Base-by-base conservation (phyloP, 345 rosid species). In the Linum usitatissimum region DNA sequence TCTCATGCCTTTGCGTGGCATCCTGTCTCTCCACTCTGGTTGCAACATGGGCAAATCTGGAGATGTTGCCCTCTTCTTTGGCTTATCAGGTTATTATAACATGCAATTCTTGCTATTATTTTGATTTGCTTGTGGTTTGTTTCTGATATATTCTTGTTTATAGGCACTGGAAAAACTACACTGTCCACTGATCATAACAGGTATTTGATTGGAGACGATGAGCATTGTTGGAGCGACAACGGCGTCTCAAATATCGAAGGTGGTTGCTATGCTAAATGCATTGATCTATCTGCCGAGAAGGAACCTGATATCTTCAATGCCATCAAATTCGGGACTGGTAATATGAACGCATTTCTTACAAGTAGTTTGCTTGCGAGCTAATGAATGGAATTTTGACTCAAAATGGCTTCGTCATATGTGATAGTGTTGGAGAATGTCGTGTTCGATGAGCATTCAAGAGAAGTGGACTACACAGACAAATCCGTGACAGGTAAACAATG, bases 51-150 rank as follows among this genome's bases (percentile, higher is more conserved):
- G 95, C 45, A 89, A 92, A 81, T 85, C 80, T 71, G 96, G 98
- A 79, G 98, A 92, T 68, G 98, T 89, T 75, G 96, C 96, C 69
- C 96, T 92, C 91, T 92, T 92, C 91, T 92, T 92, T 80, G 98
- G 98, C 66, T 80, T 92, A 69, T 92, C 98, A 87, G 98, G 93
- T 34, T 81, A 83, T 78, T 70, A 78, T 76, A 77, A 79, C 80
- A 49, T 72, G 45, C 69, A n/a, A 40, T 23, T n/a, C n/a, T n/a
- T 23, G 28, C 28, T 54, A 57, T 66, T 70, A 18, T 49, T 69
- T 57, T 62, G 28, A 23, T 23, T 23, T 23, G 1, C 28, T 23
- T 23, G 28, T 23, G 28, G 28, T 23, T 60, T 49, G 64, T 68
- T 23, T 42, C 58, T 64, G 65, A 65, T 30, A 54, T 61, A 9